Conservation (phyloP, 1,284 basidiomycete species). For the Coniophora puteana region DNA sequence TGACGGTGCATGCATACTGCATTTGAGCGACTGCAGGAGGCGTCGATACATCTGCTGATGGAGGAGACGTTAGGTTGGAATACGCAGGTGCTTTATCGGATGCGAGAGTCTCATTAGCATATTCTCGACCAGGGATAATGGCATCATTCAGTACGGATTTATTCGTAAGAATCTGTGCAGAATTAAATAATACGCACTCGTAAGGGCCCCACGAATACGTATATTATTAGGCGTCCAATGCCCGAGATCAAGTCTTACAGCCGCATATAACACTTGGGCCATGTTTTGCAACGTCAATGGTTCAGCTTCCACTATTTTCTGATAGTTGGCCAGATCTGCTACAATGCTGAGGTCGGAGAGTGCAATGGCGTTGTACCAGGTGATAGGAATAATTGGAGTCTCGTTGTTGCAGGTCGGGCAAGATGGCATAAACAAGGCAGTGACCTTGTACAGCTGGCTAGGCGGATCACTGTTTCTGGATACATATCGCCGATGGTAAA, state of each 20-base stretch:
- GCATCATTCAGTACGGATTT: not conserved
- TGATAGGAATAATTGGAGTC: not conserved
- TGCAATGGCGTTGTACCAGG: not conserved
- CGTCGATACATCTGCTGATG: not conserved
- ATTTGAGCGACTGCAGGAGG: not conserved
- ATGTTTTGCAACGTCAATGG: not conserved
- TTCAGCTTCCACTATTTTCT: not conserved
- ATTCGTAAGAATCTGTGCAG: not conserved
- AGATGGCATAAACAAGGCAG: not conserved
- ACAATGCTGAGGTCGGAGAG: not conserved
- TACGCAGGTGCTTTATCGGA: not conserved
- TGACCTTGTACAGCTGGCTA: not conserved
- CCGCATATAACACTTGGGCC: not conserved
- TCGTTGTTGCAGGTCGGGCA: not conserved
- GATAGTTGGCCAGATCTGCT: not conserved
- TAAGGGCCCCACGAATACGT: not conserved
- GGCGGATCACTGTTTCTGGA: not conserved
- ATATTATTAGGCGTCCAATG: not conserved
- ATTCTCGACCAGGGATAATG: not conserved
- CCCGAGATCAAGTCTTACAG: not conserved
- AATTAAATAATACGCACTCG: not conserved
- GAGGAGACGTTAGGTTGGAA: not conserved
- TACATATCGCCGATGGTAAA: not conserved
- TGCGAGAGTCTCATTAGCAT: not conserved
- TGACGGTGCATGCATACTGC: not conserved